A percentile compares a stretch with the other conserved stretches of the same genome.
These are phyloP conservation scores for Cokeromyces recurvatus DNA, from an alignment of 371 early-diverging fungal species.

Conservation along the genomic window DNA sequence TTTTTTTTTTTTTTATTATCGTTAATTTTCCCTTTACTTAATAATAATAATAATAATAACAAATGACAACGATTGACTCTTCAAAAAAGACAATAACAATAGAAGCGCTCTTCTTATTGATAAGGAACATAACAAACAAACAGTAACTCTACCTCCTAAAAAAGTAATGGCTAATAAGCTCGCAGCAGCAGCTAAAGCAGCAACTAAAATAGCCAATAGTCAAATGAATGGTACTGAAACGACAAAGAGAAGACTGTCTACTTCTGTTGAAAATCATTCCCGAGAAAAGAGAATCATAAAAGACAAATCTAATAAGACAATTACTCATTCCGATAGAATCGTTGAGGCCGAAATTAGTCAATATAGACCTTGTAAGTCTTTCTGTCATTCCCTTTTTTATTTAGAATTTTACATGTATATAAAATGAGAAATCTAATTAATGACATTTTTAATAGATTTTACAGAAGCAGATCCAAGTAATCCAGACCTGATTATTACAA, in stretches of 20 bases:
- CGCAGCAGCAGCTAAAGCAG: conserved; percentile 15
- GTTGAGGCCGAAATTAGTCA: conserved; percentile 37
- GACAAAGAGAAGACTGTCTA: conserved; percentile 13
- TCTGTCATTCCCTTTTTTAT: not conserved
- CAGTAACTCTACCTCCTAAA: conserved; percentile 18
- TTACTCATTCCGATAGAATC: conserved; percentile 51
- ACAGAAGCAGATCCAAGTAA: conserved; percentile 17
- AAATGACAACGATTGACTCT: conserved; percentile 22
- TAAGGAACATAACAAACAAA: conserved; percentile 19
- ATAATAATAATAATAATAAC: no score
- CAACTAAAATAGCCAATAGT: conserved; percentile 10
- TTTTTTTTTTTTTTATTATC: not conserved
- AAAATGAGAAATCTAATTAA: no score
- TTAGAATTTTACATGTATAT: no score
- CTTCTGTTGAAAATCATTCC: conserved; percentile 3
- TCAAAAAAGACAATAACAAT: conserved; percentile 15
- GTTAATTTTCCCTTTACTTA: no score
- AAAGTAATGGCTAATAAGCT: conserved; percentile 24
- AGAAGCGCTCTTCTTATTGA: conserved; percentile 10
- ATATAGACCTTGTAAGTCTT: conserved; percentile 44
- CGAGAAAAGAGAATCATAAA: conserved; percentile 14
- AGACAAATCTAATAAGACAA: conserved; percentile 16
- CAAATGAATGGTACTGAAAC: not conserved
- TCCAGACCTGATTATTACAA: conserved; percentile 1
- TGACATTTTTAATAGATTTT: conserved; percentile 11